phyloP scores from a whole-genome alignment of 2,329 filamentous ascomycete species.

The Pezicula carpinea region DNA sequence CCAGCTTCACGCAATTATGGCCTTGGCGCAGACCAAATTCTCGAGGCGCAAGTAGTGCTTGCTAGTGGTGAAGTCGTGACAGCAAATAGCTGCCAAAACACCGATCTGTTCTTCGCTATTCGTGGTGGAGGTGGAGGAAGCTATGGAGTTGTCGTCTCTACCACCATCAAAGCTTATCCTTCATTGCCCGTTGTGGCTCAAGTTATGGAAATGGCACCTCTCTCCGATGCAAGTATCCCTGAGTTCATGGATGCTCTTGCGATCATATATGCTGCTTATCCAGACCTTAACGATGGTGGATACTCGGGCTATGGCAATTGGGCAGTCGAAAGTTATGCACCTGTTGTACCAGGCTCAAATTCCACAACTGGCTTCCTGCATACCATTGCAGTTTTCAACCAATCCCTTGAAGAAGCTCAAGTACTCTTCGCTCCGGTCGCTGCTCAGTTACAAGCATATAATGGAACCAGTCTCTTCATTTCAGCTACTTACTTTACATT shows the following conservation, averaged over 20 bases:
- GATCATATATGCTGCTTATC: conserved; percentile 28
- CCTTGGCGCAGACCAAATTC: conserved; percentile 39
- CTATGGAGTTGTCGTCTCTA: conserved; percentile 32
- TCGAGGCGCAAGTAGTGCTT: conserved; percentile 29
- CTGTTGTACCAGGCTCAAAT: conserved; percentile 17
- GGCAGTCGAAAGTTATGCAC: conserved; percentile 21
- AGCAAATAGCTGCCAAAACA: conserved; percentile 18
- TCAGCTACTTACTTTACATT: conserved; percentile 12
- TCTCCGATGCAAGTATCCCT: conserved; percentile 19
- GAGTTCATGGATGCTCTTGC: conserved; percentile 23
- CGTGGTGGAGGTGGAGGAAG: conserved; percentile 30
- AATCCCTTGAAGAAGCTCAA: conserved; percentile 19
- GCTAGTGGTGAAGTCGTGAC: conserved; percentile 21
- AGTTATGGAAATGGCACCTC: conserved; percentile 19
- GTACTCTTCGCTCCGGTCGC: conserved; percentile 16
- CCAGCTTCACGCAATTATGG: conserved; percentile 35
- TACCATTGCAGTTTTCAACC: conserved; percentile 25
- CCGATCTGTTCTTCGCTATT: conserved; percentile 31
- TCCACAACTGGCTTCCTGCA: conserved; percentile 26
- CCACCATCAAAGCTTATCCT: conserved; percentile 37
- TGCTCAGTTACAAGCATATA: conserved; percentile 5
- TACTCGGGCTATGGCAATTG: conserved; percentile 24
- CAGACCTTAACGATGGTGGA: conserved; percentile 28
- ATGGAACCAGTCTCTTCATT: conserved; percentile 16
- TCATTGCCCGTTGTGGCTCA: conserved; percentile 24